These are phyloP conservation scores for Macadamia tetraphylla DNA, from an alignment of 164 flowering plant species.

Conservation along the genomic window DNA sequence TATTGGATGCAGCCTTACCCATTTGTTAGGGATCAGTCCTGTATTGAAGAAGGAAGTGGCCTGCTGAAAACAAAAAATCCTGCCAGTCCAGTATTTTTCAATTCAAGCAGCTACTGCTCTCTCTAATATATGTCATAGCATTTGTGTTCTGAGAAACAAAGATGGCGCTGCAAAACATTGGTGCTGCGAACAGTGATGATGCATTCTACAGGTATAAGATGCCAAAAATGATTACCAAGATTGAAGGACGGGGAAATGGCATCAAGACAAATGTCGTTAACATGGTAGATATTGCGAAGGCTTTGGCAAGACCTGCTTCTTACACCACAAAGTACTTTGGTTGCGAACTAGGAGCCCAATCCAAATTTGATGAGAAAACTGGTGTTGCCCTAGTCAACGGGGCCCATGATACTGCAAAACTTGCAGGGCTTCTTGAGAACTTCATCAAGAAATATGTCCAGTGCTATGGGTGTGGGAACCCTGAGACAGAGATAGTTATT, in stretches of 20 bases:
- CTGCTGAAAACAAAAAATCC: neutral
- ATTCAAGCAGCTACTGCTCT: conserved; percentile 7
- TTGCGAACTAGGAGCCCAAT: conserved; percentile 90
- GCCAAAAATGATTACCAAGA: conserved; percentile 90
- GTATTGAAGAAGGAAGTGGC: no score
- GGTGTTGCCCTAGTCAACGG: conserved; percentile 86
- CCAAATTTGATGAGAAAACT: conserved; percentile 87
- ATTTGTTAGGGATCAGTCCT: conserved; percentile 8
- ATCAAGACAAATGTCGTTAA: conserved; percentile 89
- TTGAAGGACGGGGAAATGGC: conserved; percentile 95
- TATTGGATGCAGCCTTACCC: conserved; percentile 29
- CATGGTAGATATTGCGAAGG: conserved; percentile 91
- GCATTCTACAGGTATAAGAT: conserved; percentile 97
- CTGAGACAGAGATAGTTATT: conserved; percentile 77
- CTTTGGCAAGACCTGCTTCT: conserved; percentile 81
- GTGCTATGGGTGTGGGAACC: conserved; percentile 94
- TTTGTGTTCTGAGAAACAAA: conserved; percentile 7
- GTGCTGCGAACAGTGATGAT: conserved; percentile 88
- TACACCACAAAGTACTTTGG: conserved; percentile 92
- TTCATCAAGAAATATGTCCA: conserved; percentile 92
- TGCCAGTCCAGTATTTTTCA: conserved; percentile 5
- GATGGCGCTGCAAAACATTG: conserved; percentile 90
- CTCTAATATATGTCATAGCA: conserved; percentile 11
- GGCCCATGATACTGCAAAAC: conserved; percentile 76
- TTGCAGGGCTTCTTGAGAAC: conserved; percentile 81